Percentiles rank a stretch among this genome's conserved stretches.
These are phyloP conservation scores for Mycena olivaceomarginata DNA, from an alignment of 768 basidiomycete genomes.

Conservation along the genomic window DNA sequence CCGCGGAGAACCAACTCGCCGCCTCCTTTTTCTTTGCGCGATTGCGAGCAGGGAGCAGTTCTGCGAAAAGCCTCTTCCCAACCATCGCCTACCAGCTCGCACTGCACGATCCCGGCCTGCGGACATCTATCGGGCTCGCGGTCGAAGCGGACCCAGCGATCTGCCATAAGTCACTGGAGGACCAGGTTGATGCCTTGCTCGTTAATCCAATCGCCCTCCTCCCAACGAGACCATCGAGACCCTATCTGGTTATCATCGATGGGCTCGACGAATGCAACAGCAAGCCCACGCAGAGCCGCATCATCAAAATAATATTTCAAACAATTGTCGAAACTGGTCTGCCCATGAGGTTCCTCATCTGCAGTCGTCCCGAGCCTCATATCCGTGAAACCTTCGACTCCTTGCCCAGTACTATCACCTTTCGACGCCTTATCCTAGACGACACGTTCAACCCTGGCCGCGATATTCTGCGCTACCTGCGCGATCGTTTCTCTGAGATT, in stretches of 20 bases:
- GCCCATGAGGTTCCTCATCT: not conserved
- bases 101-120: not conserved
- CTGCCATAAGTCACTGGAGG: not conserved
- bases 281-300: not conserved
- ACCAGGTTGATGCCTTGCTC: not conserved
- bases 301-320: not conserved
- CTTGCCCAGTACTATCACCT: too few relatives aligned
- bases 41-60: not conserved
- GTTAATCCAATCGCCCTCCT: not conserved
- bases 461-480: constrained; percentile 3
- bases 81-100: constrained; percentile 16
- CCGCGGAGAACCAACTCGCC: not conserved
- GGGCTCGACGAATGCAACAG: constrained; percentile 1
- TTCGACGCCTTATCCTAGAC: not conserved
- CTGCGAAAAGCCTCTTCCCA: not conserved
- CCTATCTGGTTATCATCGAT: not conserved
- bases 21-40: constrained; percentile 13
- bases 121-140: not conserved
- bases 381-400: too few relatives aligned
- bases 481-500: not conserved
- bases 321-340: not conserved
- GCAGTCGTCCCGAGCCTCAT: not conserved
- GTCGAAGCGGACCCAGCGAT: constrained; percentile 4
- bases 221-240: not conserved
- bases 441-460: not conserved